phyloP scores from a whole-genome alignment of 305 asterid genomes.

The Solanum aculeatissimum region DNA sequence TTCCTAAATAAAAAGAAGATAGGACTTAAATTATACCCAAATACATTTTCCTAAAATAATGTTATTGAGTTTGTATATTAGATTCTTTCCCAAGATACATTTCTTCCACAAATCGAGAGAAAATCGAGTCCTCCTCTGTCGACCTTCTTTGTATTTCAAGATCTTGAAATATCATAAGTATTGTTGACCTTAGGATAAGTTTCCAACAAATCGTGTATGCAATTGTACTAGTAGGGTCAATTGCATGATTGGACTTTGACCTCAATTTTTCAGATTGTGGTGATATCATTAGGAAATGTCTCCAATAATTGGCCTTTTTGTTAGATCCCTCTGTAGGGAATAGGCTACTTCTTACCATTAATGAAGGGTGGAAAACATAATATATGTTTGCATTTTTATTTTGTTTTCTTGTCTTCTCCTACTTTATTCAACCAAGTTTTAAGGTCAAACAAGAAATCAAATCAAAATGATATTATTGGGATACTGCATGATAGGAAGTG shows the following conservation, averaged over 20 bases:
- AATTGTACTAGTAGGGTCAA: neutral
- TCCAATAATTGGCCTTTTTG: neutral
- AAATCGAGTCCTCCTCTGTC: neutral
- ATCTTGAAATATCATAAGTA: neutral
- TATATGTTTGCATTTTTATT: neutral
- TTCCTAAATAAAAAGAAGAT: no score
- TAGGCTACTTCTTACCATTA: neutral
- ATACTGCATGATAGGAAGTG: neutral
- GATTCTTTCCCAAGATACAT: neutral
- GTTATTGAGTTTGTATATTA: neutral
- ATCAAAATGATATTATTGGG: neutral
- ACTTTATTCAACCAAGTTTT: neutral
- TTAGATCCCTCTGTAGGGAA: neutral
- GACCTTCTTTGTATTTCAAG: neutral
- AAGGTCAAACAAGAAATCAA: neutral
- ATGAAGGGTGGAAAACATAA: neutral
- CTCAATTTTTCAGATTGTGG: neutral
- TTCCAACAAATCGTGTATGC: neutral
- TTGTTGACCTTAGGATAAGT: neutral
- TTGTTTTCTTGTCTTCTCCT: neutral
- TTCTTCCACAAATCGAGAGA: neutral
- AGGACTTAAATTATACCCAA: neutral
- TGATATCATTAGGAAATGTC: neutral
- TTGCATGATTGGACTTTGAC: neutral
- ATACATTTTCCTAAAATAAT: neutral